Evolutionary conservation across 164 flowering plant species (phyloP), one percentile per base, ranked within the genome.

Genomic region (Umbellularia californica): DNA sequence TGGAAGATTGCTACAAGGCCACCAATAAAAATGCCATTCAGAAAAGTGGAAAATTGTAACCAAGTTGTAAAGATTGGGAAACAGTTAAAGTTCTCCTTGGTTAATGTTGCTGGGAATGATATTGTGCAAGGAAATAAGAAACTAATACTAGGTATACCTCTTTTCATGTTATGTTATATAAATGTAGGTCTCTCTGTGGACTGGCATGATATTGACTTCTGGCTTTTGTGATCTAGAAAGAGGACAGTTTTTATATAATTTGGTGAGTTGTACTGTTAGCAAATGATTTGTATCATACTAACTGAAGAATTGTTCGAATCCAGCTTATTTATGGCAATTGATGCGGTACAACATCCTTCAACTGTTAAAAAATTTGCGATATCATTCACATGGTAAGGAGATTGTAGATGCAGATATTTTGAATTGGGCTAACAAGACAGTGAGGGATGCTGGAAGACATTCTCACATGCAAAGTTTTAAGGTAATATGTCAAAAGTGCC

Each of bases 51-150:
- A 76, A 94, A 94, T 79, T 94, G 98, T 75, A 94, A 94, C 75
- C 98, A 94, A 85, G 97, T 90, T 28, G 87, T 94, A 35, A 90
- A 91, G 85, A 86, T 94, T 50, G 98, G 98, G 76, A 92, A 90
- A 72, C 93, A 90, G 58, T 75, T 94, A 80, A 91, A 86, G 82
- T 94, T 94, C 84, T 94, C 98, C 67, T 83, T 94, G 52, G 97
- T 94, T 23, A 94, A 94, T 78, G 79, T 92, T 82, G 94, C 94
- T 74, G 98, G 98, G 79, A 90, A 91, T 83, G 98, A 92, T 82
- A 90, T 94, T 22, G 96, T 94, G 50, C 98, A 94, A 72, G 98
- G 98, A 72, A 92, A 92, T 74, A 94, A 94, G 78, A 94, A 94
- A 77, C 79, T 94, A 33, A 94, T 90, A 79, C 75, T 94, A 28